A percentile compares a stretch with the other conserved stretches of the same genome.
Evolutionary conservation across 1,284 basidiomycete genomes (phyloP).

Genomic region (Pyrrhoderma lamaoense): DNA sequence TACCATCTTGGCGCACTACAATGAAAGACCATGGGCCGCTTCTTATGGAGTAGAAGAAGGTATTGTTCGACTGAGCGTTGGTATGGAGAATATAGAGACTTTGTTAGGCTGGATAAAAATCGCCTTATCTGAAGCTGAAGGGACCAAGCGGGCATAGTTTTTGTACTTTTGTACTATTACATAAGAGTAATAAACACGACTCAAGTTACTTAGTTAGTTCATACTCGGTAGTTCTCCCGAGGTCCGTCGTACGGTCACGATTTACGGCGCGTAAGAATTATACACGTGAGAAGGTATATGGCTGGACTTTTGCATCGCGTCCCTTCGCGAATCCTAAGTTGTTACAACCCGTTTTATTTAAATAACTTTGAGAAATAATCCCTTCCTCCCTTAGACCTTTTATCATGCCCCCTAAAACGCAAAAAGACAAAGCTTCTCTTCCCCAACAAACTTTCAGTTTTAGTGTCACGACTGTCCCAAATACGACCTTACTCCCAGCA

Average conservation of each 20-base stretch:
- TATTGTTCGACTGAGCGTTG: conserved; percentile 87
- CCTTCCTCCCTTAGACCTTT: too few relatives aligned
- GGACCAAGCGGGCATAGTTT: conserved; percentile 2
- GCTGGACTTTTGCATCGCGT: too few relatives aligned
- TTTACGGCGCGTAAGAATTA: too few relatives aligned
- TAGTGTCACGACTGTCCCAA: neutral
- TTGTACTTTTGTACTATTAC: too few relatives aligned
- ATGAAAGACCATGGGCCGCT: conserved; percentile 89
- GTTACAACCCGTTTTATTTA: too few relatives aligned
- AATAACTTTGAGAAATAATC: too few relatives aligned
- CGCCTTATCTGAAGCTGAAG: conserved; percentile 71
- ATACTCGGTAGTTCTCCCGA: too few relatives aligned
- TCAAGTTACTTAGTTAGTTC: too few relatives aligned
- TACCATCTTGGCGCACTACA: conserved; percentile 88
- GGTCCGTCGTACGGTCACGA: too few relatives aligned
- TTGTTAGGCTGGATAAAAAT: conserved; percentile 57
- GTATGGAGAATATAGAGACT: conserved; percentile 68
- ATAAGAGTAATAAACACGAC: too few relatives aligned
- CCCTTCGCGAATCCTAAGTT: too few relatives aligned
- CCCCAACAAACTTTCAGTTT: neutral
- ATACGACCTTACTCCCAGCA: neutral
- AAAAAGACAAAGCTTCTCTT: neutral
- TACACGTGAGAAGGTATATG: too few relatives aligned
- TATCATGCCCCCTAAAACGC: neutral
- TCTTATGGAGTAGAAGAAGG: conserved; percentile 79